phyloP scores from a whole-genome alignment of 176 grass and related monocot genomes.

The Areca catechu region DNA sequence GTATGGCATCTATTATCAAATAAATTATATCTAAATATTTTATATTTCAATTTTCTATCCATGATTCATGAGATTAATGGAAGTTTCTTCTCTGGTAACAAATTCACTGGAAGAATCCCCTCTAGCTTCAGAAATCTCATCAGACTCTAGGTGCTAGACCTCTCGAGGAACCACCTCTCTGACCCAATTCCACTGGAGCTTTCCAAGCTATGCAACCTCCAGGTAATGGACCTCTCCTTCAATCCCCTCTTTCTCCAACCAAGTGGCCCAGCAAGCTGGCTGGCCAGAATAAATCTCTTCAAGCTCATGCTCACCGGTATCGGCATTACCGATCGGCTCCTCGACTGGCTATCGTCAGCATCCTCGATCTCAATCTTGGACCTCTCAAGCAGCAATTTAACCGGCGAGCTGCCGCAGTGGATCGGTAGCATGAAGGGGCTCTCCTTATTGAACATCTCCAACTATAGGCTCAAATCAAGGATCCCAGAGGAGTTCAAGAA shows the following conservation, averaged over 20 bases:
- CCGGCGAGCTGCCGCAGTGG: conserved; percentile 32
- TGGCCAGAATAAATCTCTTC: conserved; percentile 27
- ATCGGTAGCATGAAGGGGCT: conserved; percentile 37
- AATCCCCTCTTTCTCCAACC: conserved; percentile 16
- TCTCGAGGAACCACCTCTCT: conserved; percentile 22
- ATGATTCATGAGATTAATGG: too few relatives aligned
- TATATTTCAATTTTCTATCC: too few relatives aligned
- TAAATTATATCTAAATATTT: too few relatives aligned
- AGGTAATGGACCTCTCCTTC: conserved; percentile 31
- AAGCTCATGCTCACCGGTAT: conserved; percentile 25
- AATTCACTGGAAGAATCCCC: conserved; percentile 31
- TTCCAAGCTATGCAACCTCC: conserved; percentile 19
- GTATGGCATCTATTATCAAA: too few relatives aligned
- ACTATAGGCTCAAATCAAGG: conserved; percentile 17
- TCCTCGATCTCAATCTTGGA: conserved; percentile 31
- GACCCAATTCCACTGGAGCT: conserved; percentile 27
- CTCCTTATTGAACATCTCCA: conserved; percentile 34
- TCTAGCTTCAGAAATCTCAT: conserved; percentile 17
- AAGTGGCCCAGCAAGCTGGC: conserved; percentile 19
- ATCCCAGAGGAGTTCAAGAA: conserved; percentile 37
- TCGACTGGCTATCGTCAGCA: conserved; percentile 24
- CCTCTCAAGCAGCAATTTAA: conserved; percentile 29
- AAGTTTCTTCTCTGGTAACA: conserved; percentile 32
- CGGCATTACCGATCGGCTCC: conserved; percentile 26
- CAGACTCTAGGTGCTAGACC: conserved; percentile 22